These are phyloP conservation scores for Beauveria bassiana DNA, from an alignment of 2,329 filamentous ascomycete genomes.

Conservation along the genomic window DNA sequence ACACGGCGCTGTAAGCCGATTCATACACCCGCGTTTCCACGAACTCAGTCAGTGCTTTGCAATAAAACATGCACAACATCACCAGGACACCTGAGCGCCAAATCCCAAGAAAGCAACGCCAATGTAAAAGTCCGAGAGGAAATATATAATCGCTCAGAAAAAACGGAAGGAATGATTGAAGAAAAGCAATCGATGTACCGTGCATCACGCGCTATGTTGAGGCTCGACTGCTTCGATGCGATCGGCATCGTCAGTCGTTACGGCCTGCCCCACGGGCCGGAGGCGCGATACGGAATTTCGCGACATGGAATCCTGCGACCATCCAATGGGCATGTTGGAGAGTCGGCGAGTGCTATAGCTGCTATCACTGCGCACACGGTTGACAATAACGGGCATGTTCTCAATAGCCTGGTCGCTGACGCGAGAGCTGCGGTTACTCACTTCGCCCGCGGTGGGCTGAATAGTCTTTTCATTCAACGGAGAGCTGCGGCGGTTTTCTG, in stretches of 20 bases:
- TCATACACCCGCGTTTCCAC: not conserved
- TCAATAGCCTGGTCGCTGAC: conserved; percentile 13
- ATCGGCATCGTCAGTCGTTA: not conserved
- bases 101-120: not conserved
- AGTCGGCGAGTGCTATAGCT: conserved; percentile 17
- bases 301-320: conserved; percentile 25
- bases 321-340: conserved; percentile 31
- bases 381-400: conserved; percentile 14
- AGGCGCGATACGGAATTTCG: conserved; percentile 20
- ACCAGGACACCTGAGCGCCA: not conserved
- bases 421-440: conserved; percentile 17
- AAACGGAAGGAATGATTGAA: not conserved
- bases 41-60: not conserved
- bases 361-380: conserved; percentile 16
- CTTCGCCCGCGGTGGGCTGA: conserved; percentile 8
- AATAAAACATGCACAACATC: not conserved
- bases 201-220: not conserved
- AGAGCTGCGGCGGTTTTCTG: conserved; percentile 17
- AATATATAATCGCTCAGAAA: not conserved
- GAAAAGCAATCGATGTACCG: not conserved
- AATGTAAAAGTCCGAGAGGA: not conserved
- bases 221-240: not conserved
- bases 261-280: not conserved
- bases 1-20: not conserved
- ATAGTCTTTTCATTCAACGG: conserved; percentile 17